A percentile compares a stretch with the other conserved stretches of the same genome.
Conservation (phyloP, 352 stramenopile species). For the Pythium pyrilobum region DNA sequence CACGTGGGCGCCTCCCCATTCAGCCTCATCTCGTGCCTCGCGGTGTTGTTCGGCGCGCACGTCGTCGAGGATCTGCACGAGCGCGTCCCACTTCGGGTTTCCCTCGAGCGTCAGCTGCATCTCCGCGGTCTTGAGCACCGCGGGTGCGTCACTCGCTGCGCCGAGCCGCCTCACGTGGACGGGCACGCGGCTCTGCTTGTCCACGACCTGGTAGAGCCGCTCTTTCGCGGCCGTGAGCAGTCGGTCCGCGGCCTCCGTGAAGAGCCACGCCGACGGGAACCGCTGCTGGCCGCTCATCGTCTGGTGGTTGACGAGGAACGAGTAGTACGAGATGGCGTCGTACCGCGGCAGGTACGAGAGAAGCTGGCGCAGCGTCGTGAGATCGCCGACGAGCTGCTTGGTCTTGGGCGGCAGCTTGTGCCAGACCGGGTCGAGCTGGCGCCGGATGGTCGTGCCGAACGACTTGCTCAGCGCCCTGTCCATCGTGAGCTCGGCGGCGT, state of each 20-base stretch:
- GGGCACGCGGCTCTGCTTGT: slow-evolving; percentile 38
- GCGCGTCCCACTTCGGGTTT: slow-evolving; percentile 94
- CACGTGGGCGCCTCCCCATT: slow-evolving; percentile 38
- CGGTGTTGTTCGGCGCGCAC: slow-evolving; percentile 48
- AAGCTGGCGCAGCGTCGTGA: slow-evolving; percentile 71
- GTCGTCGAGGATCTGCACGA: slow-evolving; percentile 91
- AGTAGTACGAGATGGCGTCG: slow-evolving; percentile 96
- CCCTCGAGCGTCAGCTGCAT: slow-evolving; percentile 75
- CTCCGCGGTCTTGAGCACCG: slow-evolving; percentile 28
- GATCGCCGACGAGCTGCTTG: slow-evolving; percentile 90
- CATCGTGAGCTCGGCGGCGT: slow-evolving; percentile 86
- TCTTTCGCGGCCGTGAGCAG: slow-evolving; percentile 92
- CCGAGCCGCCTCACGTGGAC: slow-evolving; percentile 30
- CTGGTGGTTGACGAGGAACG: slow-evolving; percentile 90
- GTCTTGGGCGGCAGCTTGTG: slow-evolving; percentile 91
- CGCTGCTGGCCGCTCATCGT: slow-evolving; percentile 76
- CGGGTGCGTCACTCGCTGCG: neutral
- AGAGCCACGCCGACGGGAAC: slow-evolving; percentile 92
- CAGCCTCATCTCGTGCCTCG: slow-evolving; percentile 10
- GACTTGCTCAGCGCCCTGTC: slow-evolving; percentile 91
- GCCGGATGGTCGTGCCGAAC: slow-evolving; percentile 53
- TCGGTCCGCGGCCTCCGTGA: slow-evolving; percentile 91
- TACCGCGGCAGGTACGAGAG: slow-evolving; percentile 94
- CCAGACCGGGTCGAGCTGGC: slow-evolving; percentile 96
- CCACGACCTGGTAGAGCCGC: slow-evolving; percentile 85